Base-by-base conservation (phyloP, 306 rosid species). In the Acmispon strigosus region DNA sequence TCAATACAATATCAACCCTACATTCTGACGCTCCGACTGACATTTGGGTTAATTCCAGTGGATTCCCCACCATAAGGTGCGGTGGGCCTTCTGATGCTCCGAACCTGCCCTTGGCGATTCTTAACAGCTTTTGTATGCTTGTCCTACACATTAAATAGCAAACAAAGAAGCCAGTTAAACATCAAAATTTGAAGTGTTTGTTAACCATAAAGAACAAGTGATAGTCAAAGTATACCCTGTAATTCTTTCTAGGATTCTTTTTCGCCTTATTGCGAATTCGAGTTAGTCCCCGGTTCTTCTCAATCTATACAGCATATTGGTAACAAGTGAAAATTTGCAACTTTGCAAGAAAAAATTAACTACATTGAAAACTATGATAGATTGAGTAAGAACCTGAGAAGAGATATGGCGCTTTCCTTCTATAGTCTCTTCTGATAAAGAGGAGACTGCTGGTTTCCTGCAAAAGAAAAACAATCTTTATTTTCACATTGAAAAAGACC, bases 171-270 rank as follows among this genome's bases (percentile, higher is more conserved):
- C 9, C 48, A 12, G 24, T 69, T 65, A 34, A 76, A 32, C 22
- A 24, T 48, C 18, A 7, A 64, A n/a, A 29, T 20, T 8, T 29
- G 44, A 47, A 16, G 56, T 52, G 22, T 14, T 11, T 66, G 66
- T 47, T 64, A 18, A 22, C 4, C 41, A 14, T 44, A 37, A 2
- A 45, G 39, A 39, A 63, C 19, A 56, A 66, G 14, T 47, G 44
- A 10, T 36, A 29, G 27, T 18, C 52, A 15, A 49, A 78, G 16
- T 87, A 93, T 87, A 93, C 98, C 98, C 75, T 93, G 90, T 93
- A 85, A 49, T 93, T 90, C 90, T 87, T 93, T 69, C 98, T 88
- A 20, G 96, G 97, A 85, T 93, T 93, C 93, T 93, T 93, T 5
- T 39, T 84, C 2, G 20, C 55, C 89, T 90, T 90, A 73, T 90